Percentiles rank a stretch among this genome's conserved stretches.
Conservation (phyloP, 768 basidiomycete species). For the Cystobasidiopsis lactophilus region DNA sequence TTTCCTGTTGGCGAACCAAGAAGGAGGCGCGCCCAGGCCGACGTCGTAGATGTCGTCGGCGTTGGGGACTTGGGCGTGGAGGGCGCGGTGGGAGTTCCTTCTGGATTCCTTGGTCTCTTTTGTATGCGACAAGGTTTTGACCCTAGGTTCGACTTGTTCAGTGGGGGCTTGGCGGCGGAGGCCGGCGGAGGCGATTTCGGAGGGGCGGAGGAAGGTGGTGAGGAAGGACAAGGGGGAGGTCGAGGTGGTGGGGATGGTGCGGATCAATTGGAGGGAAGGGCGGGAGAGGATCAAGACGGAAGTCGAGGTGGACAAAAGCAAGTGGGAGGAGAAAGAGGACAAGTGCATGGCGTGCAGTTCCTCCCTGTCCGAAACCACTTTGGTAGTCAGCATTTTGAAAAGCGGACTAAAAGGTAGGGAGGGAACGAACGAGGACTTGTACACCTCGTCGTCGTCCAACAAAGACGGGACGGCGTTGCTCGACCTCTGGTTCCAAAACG, state of each 20-base stretch:
- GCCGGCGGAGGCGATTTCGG: conserved; percentile 51
- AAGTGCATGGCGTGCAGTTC: conserved; percentile 49
- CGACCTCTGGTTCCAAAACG: no score
- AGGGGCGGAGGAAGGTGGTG: conserved; percentile 58
- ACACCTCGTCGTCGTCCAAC: no score
- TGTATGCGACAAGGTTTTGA: neutral
- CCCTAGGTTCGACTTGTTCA: conserved; percentile 1
- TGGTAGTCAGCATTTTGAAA: no score
- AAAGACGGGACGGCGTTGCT: no score
- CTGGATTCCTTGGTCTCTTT: neutral
- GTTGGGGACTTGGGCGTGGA: no score
- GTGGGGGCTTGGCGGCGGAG: neutral
- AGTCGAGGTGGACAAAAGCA: conserved; percentile 56
- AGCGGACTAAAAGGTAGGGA: neutral
- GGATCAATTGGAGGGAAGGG: conserved; percentile 69
- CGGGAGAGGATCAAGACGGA: conserved; percentile 71
- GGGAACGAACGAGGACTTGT: no score
- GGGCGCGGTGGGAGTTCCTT: no score
- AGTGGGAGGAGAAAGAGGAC: conserved; percentile 51
- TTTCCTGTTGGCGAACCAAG: neutral
- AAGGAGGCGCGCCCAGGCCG: neutral
- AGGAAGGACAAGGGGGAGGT: conserved; percentile 43
- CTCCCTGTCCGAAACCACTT: conserved; percentile 32
- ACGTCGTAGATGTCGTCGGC: neutral
- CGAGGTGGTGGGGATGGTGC: conserved; percentile 35